Evolutionary conservation across 345 rosid species (phyloP).

Genomic region (Salix dunnii): DNA sequence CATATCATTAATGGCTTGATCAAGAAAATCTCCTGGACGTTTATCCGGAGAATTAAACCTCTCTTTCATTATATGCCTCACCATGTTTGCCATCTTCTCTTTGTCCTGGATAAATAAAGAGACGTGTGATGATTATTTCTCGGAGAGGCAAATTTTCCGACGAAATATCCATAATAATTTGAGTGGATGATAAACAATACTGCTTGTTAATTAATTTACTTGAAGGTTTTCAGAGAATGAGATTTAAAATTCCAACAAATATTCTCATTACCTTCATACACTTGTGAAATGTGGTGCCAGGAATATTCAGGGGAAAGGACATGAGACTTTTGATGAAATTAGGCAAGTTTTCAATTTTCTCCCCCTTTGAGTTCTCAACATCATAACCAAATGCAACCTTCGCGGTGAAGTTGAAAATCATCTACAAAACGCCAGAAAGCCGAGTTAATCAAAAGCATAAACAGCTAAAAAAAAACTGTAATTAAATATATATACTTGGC

Average conservation of each 20-base stretch:
- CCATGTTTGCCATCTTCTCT: constrained; percentile 6
- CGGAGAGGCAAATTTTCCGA: no score
- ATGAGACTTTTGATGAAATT: constrained; percentile 9
- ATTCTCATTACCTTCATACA: constrained; percentile 27
- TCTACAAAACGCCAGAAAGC: constrained; percentile 7
- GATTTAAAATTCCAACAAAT: neutral
- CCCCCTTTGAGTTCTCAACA: neutral
- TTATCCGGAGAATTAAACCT: constrained; percentile 14
- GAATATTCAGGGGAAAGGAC: constrained; percentile 37
- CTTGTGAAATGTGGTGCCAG: constrained; percentile 34
- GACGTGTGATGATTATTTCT: neutral
- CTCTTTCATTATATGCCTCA: constrained; percentile 8
- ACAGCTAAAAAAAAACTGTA: neutral
- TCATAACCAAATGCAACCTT: constrained; percentile 24
- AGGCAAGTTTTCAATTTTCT: constrained; percentile 14
- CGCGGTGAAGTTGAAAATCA: constrained; percentile 24
- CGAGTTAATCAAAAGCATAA: neutral
- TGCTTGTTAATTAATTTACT: neutral
- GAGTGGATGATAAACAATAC: neutral
- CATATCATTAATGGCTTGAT: constrained; percentile 21
- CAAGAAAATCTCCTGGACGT: constrained; percentile 22
- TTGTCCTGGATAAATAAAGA: constrained; percentile 10
- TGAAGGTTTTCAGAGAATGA: neutral
- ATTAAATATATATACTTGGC: neutral
- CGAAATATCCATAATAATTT: no score